Evolutionary conservation across 768 basidiomycete species (phyloP).

Genomic region (Boletus sp.): DNA sequence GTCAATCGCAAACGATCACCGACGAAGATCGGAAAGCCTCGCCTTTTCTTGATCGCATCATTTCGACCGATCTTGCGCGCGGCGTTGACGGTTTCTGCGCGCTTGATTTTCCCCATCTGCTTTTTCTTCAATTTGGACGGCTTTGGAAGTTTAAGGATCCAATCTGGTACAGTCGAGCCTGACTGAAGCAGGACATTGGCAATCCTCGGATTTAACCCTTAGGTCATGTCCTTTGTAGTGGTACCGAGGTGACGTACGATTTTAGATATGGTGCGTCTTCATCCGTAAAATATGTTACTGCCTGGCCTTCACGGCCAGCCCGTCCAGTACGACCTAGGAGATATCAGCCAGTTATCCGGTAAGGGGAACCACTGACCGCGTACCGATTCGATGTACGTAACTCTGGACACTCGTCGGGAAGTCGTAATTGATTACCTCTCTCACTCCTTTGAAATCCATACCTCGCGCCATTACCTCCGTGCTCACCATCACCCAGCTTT

Average conservation of each 20-base stretch:
- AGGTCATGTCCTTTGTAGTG: constrained; percentile 4
- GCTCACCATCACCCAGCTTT: constrained; percentile 93
- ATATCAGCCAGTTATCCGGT: constrained; percentile 3
- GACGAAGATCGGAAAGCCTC: constrained; percentile 8
- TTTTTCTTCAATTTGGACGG: constrained; percentile 87
- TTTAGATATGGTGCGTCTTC: constrained; percentile 92
- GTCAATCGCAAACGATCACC: neutral
- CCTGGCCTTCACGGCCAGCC: constrained; percentile 88
- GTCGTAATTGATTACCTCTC: constrained; percentile 95
- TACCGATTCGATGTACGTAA: constrained; percentile 94
- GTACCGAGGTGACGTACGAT: constrained; percentile 50
- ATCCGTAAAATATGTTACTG: constrained; percentile 94
- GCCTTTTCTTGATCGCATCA: constrained; percentile 76
- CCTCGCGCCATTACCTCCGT: constrained; percentile 98
- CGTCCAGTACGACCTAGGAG: constrained; percentile 85
- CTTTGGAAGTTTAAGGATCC: constrained; percentile 93
- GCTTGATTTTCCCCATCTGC: constrained; percentile 82
- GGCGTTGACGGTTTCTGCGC: constrained; percentile 70
- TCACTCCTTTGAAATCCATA: constrained; percentile 95
- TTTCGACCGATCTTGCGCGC: constrained; percentile 66
- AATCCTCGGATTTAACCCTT: constrained; percentile 50
- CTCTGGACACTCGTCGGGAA: constrained; percentile 95
- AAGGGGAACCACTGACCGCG: constrained; percentile 9
- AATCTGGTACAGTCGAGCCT: constrained; percentile 87
- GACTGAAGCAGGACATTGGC: constrained; percentile 95